Base-by-base conservation (phyloP, 2,329 filamentous ascomycete genomes). In the Sporothrix luriei region DNA sequence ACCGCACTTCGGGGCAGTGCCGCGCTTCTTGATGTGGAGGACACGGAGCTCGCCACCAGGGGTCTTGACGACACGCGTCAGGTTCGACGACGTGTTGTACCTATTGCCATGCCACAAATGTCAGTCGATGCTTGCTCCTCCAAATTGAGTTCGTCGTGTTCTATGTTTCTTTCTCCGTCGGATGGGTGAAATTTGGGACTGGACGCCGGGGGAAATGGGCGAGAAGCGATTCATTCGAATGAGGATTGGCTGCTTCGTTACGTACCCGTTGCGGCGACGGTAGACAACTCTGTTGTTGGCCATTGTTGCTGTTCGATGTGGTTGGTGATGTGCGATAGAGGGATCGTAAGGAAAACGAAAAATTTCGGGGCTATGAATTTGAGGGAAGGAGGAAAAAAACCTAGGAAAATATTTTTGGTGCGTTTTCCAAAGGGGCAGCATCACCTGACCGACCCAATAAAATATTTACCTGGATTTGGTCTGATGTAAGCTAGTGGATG, bases 1-100 rank as follows among this genome's bases (percentile, higher is more conserved):
- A 88, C 96, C 92, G 83, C 95, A 99, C 89, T 99, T 99, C 81
- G 95, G 95, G 75, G 94, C 91, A 82, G 93, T 97, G 78, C 94
- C 95, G 83, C 90, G 92, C 93, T 99, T 99, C 92, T 98, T 98
- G 88, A 97, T 94, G 91, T 99, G 94, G 78, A 98, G 91, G 82
- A 97, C 90, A 83, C 95, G 90, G 80, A 97, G 90, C 83, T 94
- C 89, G 82, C 95, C 95, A 83, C 95, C 96, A 77, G 96, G 95
- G 77, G 95, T 99, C 89, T 95, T 95, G 84, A 97, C 83, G 80
- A 96, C 88, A 82, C 95, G 91, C 82, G 95, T 94, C 85, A 93
- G 93, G 91, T 99, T 97, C 83, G 92, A 97, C 82, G 87, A 87
- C 83, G 94, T 98, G 90, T 98, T 98, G 92, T 98, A 99, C 82